Evolutionary conservation across 352 stramenopile species (phyloP).

Genomic region (Thalassiosira delicatula): DNA sequence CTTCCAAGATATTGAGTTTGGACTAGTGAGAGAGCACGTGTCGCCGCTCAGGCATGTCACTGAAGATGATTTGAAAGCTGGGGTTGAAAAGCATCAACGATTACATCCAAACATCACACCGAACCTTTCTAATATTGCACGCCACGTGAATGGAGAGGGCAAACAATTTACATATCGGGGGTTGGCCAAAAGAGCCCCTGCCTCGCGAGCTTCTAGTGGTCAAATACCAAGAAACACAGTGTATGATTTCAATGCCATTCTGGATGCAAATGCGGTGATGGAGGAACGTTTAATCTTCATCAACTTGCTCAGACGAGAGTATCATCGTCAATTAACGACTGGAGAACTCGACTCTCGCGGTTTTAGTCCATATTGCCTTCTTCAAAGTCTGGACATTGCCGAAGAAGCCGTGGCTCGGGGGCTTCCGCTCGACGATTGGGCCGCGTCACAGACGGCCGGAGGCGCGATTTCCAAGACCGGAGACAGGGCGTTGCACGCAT

Average conservation of each 20-base stretch:
- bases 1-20: constrained; percentile 63
- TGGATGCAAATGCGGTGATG: constrained; percentile 26
- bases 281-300: constrained; percentile 76
- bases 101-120: no score
- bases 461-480: neutral
- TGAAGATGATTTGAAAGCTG: constrained; percentile 40
- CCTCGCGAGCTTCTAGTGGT: no score
- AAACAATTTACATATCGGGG: no score
- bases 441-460: neutral
- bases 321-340: constrained; percentile 60
- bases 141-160: no score
- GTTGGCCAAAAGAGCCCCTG: no score
- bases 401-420: constrained; percentile 53
- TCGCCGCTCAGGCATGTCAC: constrained; percentile 53
- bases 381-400: constrained; percentile 69
- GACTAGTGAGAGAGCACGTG: constrained; percentile 67
- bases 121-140: no score
- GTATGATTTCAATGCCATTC: constrained; percentile 1
- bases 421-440: constrained; percentile 70
- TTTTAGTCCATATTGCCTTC: constrained; percentile 64
- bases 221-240: neutral
- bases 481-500: neutral
- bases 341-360: constrained; percentile 68
- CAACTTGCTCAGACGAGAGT: constrained; percentile 61
- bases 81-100: constrained; percentile 42